Base-by-base conservation (phyloP, 208 protist species). In the Leishmania major region DNA sequence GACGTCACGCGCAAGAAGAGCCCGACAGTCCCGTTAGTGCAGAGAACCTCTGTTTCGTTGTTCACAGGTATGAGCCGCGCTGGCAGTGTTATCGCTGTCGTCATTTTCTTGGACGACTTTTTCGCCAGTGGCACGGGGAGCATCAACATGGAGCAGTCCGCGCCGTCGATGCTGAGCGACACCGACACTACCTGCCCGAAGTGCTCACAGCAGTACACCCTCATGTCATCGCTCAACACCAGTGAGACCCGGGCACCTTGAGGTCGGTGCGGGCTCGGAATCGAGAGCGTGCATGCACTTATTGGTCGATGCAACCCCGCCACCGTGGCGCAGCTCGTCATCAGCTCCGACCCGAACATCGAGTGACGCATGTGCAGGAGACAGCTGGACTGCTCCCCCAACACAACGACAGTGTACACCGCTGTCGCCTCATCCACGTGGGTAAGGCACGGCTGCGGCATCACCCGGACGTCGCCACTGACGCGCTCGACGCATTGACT, bases 201-300 rank as follows among this genome's bases (percentile, higher is more conserved):
- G 25, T 82, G 78, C 59, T 86, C 83, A 75, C 83, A 86, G 13
- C 64, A 59, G 79, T 83, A 66, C 35, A 86, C n/a, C 62, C 66
- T 73, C 83, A 86, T 80, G 47, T 82, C 79, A 45, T 72, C 73
- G 40, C 78, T 67, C 25, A 86, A 45, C 55, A 86, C 35, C 67
- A 86, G 11, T 64, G 83, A 77, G n/a, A 86, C 49, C 31, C 43
- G 45, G 31, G 78, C 77, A 3, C 78, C 78, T 8, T 10, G 28
- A 3, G 72, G 83, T 0, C 78, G 83, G 19, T 73, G 78, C 10
- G 67, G 78, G 74, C 43, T 53, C 2, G 75, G 57, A 3, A 83
- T 2, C 0, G 37, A 47, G 7, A 86, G 67, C 10, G 64, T 72
- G 49, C 83, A 86, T 25, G 74, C 78, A 31, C 78, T 71, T 55